Evolutionary conservation across 768 basidiomycete genomes (phyloP), one percentile per base, ranked within the genome.

Genomic region (Candolleomyces efflorescens): DNA sequence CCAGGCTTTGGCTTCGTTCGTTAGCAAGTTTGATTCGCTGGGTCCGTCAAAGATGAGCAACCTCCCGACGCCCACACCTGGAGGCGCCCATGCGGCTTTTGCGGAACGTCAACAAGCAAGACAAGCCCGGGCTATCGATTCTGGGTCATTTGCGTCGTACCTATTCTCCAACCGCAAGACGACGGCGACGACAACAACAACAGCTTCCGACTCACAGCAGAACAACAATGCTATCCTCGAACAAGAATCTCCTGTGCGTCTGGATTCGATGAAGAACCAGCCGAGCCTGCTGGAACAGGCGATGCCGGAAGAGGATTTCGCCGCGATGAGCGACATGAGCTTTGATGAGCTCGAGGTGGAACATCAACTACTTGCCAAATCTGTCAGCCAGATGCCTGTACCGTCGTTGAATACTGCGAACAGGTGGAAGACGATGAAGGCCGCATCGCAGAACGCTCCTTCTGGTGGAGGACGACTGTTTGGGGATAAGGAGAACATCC

Each of bases 1-100:
- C 38, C 77, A 84, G 22, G 91, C 89, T 9, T 76, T 94, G 41
- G 82, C 88, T 3, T 81, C 89, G 5, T 94, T 94, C 63, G 92
- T 94, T 46, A 78, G 77, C 68, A 90, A 89, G 68, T 91, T 93
- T 64, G 92, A 94, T 70, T 78, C 89, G 11, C 70, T 90, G 24
- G 87, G 87, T 7, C 54, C 77, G 1, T 65, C 74, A 3, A 69
- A 78, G 18, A 82, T 79, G 59, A 68, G 76, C n/a, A 72, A 72
- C 23, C 77, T 73, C 5, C 77, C 79, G 3, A 79, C 78, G 73
- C 82, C 80, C 1, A 75, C 73, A 1, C 75, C 78, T 3, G 80
- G 85, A 13, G 81, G 82, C 7, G 80, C 83, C 0, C 67, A 76
- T 15, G 74, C 76, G 1, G 71, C 80, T 6, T 84, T 78, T 56